Evolutionary conservation across 306 rosid species (phyloP), one percentile per base, ranked within the genome.

Genomic region (Parietaria judaica): DNA sequence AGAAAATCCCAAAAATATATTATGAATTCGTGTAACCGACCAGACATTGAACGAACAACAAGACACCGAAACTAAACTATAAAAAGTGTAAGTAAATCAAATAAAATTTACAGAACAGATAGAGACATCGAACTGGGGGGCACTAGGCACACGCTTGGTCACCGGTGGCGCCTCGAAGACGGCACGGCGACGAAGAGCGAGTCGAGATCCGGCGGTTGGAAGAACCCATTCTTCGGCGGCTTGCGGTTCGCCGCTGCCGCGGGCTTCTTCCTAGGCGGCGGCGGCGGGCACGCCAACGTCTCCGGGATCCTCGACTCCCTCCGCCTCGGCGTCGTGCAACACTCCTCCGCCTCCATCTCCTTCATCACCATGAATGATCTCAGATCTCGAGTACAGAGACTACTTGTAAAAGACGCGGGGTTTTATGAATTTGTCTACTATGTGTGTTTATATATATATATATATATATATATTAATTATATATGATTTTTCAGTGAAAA

Each of bases 171-270:
- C 45, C 45, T 5, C 6, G 45, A 41, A 8, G 45, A 61, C n/a
- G 61, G 60, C 69, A 79, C 15, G 45, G 9, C 7, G 12, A 45
- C 5, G 51, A 85, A 85, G 66, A 89, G 73, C 16, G 88, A 62
- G 15, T 89, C 96, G 12, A 89, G 90, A 70, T 89, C 95, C 16
- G 96, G 91, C 12, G 91, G 84, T 36, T 83, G 84, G 54, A 89
- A 89, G 64, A 81, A 85, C 36, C 88, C 95, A 7, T 76, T 81
- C 70, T 72, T 80, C 0, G 85, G 95, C 5, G 85, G 90, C 3
- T 70, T 69, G 34, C 53, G 68, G 54, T 78, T 68, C 57, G 58
- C 75, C 50, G 75, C 78, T 13, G 60, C 39, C 0, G 53, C 58
- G 11, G 80, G 52, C 65, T 86, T 88, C 65, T 86, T 88, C 83